phyloP scores from a whole-genome alignment of 1,284 basidiomycete species.

The Pseudozyma sp. region DNA sequence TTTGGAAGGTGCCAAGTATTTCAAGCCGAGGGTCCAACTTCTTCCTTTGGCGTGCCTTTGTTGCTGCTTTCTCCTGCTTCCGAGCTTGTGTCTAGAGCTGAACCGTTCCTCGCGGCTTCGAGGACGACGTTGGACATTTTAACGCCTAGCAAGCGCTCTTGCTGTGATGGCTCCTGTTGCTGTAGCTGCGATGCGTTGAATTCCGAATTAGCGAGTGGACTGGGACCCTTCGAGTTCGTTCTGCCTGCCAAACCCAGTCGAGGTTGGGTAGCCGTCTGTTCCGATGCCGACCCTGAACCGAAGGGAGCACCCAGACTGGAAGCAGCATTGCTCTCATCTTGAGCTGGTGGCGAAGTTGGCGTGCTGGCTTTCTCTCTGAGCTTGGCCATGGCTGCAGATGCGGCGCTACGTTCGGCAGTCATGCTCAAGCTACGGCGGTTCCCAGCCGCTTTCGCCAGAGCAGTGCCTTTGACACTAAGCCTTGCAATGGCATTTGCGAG shows the following conservation, averaged over 20 bases:
- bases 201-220: constrained; percentile 16
- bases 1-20: neutral
- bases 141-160: constrained; percentile 21
- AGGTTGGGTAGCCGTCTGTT: no score
- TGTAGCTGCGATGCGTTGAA: constrained; percentile 1
- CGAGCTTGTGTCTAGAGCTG: constrained; percentile 26
- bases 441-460: constrained; percentile 28
- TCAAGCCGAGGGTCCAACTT: constrained; percentile 2
- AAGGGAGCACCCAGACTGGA: constrained; percentile 15
- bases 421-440: constrained; percentile 28
- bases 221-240: constrained; percentile 1
- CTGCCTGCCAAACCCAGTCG: no score
- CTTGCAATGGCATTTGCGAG: constrained; percentile 57
- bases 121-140: constrained; percentile 7
- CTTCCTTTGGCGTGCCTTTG: constrained; percentile 17
- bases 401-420: constrained; percentile 41
- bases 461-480: constrained; percentile 55
- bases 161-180: neutral
- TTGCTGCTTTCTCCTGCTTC: constrained; percentile 16
- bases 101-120: constrained; percentile 24
- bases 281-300: neutral
- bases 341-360: constrained; percentile 8
- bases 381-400: constrained; percentile 43
- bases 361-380: constrained; percentile 28
- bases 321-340: neutral